Base-by-base conservation (phyloP, 2,329 filamentous ascomycete species). In the Fusarium caatingaense region DNA sequence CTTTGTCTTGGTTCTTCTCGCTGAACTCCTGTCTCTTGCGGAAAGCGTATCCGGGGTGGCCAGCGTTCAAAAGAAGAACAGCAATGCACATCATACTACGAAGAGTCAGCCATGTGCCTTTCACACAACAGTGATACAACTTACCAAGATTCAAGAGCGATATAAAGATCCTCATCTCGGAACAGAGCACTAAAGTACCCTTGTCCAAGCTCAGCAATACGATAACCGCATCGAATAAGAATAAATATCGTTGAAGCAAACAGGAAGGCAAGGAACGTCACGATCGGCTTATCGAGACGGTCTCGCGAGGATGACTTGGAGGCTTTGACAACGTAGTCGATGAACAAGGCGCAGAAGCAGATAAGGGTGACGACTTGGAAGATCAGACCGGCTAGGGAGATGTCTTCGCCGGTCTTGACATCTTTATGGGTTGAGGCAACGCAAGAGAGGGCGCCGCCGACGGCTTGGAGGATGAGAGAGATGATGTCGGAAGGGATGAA, bases 151-250 rank as follows among this genome's bases (percentile, higher is more conserved):
- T 76, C 74, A 15, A 76, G 72, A 8, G 55, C 74, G 16, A 76
- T 75, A 16, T 73, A 76, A 6, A 76, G 68, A 8, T 48, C 56
- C 40, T 76, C 71, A 13, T 76, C 62, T 45, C 74, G 64, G 56
- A 76, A 76, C 10, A 74, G 56, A 18, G 57, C 66, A 51, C 73
- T 74, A 34, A 73, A 75, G 79, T 87, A 90, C 4, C 88, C 88
- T 30, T 86, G 81, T 46, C 82, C 83, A 60, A 91, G 75, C 78
- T 91, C 88, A 0, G 83, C 85, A 30, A 89, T 86, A 46, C 88
- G 84, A 72, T 88, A 91, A 28, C 85, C 82, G 50, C 84, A 88
- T 25, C 88, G 81, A 10, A 86, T 82, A 53, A 89, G 83, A 66
- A 91, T 86, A 54, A 83, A 83, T 9, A 89, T 46, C 5, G 86